Percentiles rank a stretch among this genome's conserved stretches.
phyloP scores from a whole-genome alignment of 2,329 filamentous ascomycete genomes.

The Cryphonectria parasitica region DNA sequence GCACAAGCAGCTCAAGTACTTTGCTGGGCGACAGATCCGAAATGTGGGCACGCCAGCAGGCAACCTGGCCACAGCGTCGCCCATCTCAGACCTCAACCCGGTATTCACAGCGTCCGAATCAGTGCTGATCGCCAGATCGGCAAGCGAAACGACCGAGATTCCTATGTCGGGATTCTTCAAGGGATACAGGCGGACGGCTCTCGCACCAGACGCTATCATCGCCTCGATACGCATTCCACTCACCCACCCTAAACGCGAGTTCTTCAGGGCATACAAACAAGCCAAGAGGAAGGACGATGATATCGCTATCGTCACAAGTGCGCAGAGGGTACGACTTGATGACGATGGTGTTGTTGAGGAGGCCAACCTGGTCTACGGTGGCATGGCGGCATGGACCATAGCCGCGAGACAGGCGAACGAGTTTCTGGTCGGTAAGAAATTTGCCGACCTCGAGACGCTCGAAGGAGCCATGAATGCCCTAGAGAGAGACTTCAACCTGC shows the following conservation, averaged over 20 bases:
- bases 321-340: constrained; percentile 74
- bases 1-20: constrained; percentile 91
- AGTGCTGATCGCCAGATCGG: constrained; percentile 77
- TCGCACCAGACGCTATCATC: constrained; percentile 82
- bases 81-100: constrained; percentile 95
- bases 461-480: constrained; percentile 89
- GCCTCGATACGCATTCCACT: constrained; percentile 84
- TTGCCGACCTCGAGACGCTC: constrained; percentile 79
- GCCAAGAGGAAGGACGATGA: constrained; percentile 97
- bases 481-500: constrained; percentile 86
- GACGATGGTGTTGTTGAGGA: constrained; percentile 72
- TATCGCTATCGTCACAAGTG: constrained; percentile 94
- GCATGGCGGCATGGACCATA: constrained; percentile 93
- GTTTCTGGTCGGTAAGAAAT: constrained; percentile 76
- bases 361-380: constrained; percentile 85
- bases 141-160: constrained; percentile 76
- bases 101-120: constrained; percentile 89
- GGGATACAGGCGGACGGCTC: constrained; percentile 83
- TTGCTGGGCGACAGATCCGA: constrained; percentile 91
- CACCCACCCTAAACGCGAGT: constrained; percentile 75
- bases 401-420: constrained; percentile 77
- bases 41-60: constrained; percentile 98
- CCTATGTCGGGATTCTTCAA: constrained; percentile 93
- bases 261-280: constrained; percentile 91
- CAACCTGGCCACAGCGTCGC: constrained; percentile 91